Evolutionary conservation across 495 filamentous ascomycete genomes (phyloP).

Genomic region (Gamarada debralockiae): DNA sequence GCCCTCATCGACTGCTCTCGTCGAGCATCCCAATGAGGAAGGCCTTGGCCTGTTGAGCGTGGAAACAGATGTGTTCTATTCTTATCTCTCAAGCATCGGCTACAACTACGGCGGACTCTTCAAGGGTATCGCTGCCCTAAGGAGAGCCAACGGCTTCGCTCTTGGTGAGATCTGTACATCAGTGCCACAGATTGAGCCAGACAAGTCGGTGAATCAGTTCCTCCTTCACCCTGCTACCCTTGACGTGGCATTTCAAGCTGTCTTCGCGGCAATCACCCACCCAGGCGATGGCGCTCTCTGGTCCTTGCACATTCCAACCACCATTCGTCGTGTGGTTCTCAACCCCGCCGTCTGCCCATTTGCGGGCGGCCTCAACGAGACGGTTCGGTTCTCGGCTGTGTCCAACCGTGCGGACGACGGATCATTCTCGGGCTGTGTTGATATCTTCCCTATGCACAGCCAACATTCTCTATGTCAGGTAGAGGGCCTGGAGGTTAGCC

Average conservation of each 20-base stretch:
- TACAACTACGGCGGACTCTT: conserved; percentile 31
- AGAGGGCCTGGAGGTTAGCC: not conserved
- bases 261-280: conserved; percentile 35
- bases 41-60: conserved; percentile 10
- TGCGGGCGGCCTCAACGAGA: not conserved
- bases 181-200: not conserved
- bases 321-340: conserved; percentile 12
- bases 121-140: not conserved
- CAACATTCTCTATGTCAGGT: not conserved
- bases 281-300: conserved; percentile 30
- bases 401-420: not conserved
- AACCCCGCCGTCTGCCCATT: not conserved
- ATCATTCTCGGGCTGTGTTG: not conserved
- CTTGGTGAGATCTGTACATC: conserved; percentile 4
- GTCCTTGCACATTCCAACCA: conserved; percentile 28
- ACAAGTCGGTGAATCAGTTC: no score
- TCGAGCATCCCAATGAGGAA: not conserved
- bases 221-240: conserved; percentile 36
- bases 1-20: not conserved
- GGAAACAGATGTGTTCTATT: conserved; percentile 29
- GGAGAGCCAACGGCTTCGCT: conserved; percentile 8
- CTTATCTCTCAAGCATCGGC: conserved; percentile 26
- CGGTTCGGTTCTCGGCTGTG: not conserved
- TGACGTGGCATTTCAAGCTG: conserved; percentile 39
- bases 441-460: not conserved